Conservation (phyloP, 2,329 filamentous ascomycete species). For the Uncinocarpus reesii region DNA sequence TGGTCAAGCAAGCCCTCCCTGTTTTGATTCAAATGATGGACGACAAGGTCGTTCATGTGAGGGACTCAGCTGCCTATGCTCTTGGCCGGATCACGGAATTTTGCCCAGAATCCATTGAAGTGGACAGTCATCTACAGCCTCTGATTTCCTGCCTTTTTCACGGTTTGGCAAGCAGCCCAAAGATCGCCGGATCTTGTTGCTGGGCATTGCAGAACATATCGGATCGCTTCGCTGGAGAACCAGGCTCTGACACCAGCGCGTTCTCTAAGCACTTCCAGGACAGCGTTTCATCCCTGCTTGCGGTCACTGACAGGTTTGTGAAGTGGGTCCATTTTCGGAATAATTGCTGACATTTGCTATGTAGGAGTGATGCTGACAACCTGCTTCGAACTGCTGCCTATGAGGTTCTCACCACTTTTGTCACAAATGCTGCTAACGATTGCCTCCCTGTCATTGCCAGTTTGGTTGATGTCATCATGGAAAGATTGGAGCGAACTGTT, state of each 20-base stretch:
- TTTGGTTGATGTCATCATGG: constrained; percentile 77
- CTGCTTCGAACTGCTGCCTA: constrained; percentile 90
- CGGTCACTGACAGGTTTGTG: constrained; percentile 63
- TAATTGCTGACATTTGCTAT: constrained; percentile 17
- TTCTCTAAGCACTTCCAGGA: constrained; percentile 88
- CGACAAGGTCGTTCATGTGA: constrained; percentile 77
- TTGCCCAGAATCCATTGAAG: constrained; percentile 84
- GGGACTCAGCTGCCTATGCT: constrained; percentile 91
- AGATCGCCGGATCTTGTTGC: constrained; percentile 97
- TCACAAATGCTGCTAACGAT: constrained; percentile 80
- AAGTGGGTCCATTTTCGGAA: neutral
- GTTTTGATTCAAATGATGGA: constrained; percentile 90
- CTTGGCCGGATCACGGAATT: constrained; percentile 92
- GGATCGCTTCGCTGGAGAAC: constrained; percentile 84
- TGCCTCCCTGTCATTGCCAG: constrained; percentile 70
- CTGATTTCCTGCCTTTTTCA: constrained; percentile 83
- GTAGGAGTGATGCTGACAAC: constrained; percentile 62
- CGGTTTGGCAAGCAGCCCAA: constrained; percentile 78
- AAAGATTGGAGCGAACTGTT: constrained; percentile 82
- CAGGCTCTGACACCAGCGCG: constrained; percentile 66
- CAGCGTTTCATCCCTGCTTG: constrained; percentile 73
- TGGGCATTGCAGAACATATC: constrained; percentile 98
- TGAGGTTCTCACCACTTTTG: constrained; percentile 90
- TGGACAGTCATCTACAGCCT: constrained; percentile 66
- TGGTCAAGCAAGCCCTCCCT: constrained; percentile 89